Percentiles rank a stretch among this genome's conserved stretches.
These are phyloP conservation scores for Epithele typhae DNA, from an alignment of 768 basidiomycete genomes.

Conservation along the genomic window DNA sequence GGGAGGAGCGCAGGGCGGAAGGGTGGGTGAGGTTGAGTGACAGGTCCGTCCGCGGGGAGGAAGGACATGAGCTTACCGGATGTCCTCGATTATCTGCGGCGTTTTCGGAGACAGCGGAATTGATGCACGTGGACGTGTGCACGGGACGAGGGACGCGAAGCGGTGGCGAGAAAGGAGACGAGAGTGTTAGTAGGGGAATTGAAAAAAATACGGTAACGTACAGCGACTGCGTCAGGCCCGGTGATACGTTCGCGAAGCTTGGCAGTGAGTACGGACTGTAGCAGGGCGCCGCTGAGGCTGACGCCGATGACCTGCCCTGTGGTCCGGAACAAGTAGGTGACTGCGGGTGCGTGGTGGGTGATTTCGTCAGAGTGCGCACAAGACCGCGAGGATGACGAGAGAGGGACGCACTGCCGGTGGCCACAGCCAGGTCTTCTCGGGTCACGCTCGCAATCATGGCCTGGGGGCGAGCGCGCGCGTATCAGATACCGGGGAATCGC, in stretches of 20 bases:
- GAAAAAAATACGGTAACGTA: conserved; percentile 32
- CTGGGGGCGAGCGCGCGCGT: conserved; percentile 31
- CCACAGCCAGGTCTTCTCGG: conserved; percentile 81
- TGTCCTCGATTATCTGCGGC: conserved; percentile 63
- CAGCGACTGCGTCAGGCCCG: conserved; percentile 70
- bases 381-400: neutral
- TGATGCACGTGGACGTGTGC: no score
- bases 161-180: neutral
- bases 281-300: conserved; percentile 75
- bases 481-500: neutral
- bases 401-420: conserved; percentile 76
- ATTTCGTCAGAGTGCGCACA: neutral
- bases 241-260: conserved; percentile 72
- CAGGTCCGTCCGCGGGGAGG: conserved; percentile 1
- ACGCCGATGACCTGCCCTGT: conserved; percentile 96
- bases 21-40: no score
- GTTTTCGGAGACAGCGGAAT: no score
- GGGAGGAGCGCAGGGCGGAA: no score
- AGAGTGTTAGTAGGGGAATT: neutral
- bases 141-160: conserved; percentile 14
- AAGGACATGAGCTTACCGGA: conserved; percentile 40
- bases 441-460: conserved; percentile 84
- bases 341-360: conserved; percentile 34
- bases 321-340: conserved; percentile 90
- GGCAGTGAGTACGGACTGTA: conserved; percentile 72